Evolutionary conservation across 176 grass and related monocot species (phyloP), one percentile per base, ranked within the genome.

Genomic region (Avena atlantica): DNA sequence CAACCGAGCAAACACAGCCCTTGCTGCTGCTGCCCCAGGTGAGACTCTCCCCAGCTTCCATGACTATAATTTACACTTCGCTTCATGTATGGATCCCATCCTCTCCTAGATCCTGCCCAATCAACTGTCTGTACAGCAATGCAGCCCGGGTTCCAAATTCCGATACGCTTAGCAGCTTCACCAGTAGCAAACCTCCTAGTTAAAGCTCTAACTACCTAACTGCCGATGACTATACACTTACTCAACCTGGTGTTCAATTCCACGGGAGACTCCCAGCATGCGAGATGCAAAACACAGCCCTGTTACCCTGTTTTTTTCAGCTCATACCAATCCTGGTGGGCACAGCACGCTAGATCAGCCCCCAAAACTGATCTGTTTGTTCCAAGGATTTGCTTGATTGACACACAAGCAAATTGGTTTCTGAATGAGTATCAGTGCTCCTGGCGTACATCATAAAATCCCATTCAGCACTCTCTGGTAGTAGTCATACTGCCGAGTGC

Each of bases 381-480:
- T 90, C 83, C 76, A 3, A 57, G 86, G 44, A 73, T 88, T 84
- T 90, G 62, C 58, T 76, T 62, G 49, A 76, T 62, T 62, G 87
- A 45, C 78, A 45, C 78, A 81, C 29, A 72, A 83, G 62, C 44
- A 78, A 81, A 91, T 67, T 78, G 57, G 56, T 56, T 78, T 84
- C 62, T 48, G 15, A 84, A 74, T 44, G 16, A 69, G 20, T n/a
- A 52, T 77, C 61, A 10, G 4, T 20, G 9, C 55, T 74, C 27
- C 50, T 72, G 34, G 13, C 8, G 19, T 45, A 29, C 34, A 81
- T 94, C 91, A 99, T 61, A 99, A 92, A 91, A 99, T 99, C 51
- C 97, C 97, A 87, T 99, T 99, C 70, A 99, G 75, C 75, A 99
- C 97, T 65, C 94, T 92, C 82, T 99, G 94, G 65, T 99, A 99